Base-by-base conservation (phyloP, 75 land plant genomes). In the Sequoia sempervirens region DNA sequence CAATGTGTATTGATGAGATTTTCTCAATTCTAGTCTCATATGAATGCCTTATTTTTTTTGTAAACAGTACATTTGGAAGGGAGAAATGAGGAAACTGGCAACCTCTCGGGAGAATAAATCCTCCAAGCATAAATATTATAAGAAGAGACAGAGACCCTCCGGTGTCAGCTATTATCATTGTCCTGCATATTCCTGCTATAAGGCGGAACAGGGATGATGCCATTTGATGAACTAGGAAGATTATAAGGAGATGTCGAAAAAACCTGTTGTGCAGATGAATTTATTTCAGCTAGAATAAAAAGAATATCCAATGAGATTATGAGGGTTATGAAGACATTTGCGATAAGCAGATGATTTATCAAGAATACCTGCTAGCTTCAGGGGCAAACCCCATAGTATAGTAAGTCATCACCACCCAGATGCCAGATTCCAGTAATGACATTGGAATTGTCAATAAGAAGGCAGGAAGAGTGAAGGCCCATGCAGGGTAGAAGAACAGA, bases 341-440 rank as follows among this genome's bases (percentile, higher is more conserved):
- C 17, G 32, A 69, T 83, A 43, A 78, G 32, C 52, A 46, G 38
- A 18, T 78, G 82, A 73, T 61, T 30, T 45, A 43, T 46, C 30
- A 8, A 23, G 37, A 30, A 56, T 88, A 95, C 96, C 95, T 92
- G 92, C 88, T 85, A 75, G 96, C 91, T 80, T 91, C 91, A 23
- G 99, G 99, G 15, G 97, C 86, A 89, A 95, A 96, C 6, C 97
- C 97, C 3, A 93, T 93, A 52, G 90, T 85, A 86, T 91, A 96
- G 80, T 96, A 96, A 13, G 99, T 89, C 54, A 89, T 86, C 40
- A 82, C 82, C 84, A 91, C 83, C 95, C 95, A 96, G 80, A 95
- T 90, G 54, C 84, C 83, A 52, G 96, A 69, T 68, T 97, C 99
- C 2, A 94, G 38, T 0, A 95, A 3, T 0, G 97, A 91, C 3